These are phyloP conservation scores for Apostasia ramifera DNA, from an alignment of 106 monocot genomes.

Conservation along the genomic window DNA sequence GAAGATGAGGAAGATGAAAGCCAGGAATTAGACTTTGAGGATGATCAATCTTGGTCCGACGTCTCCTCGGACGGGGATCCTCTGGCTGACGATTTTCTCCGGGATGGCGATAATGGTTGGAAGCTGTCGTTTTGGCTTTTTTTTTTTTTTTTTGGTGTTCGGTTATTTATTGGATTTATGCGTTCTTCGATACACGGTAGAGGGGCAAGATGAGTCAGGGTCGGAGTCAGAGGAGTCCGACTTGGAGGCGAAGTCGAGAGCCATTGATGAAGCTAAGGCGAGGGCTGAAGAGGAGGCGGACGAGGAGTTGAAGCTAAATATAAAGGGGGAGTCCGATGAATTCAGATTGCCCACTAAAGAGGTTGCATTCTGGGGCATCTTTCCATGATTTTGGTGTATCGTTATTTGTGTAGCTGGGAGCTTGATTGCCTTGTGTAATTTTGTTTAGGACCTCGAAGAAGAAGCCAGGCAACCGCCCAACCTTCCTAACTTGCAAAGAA, in stretches of 20 bases:
- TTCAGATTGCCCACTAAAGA: slow-evolving; percentile 83
- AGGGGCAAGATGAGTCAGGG: slow-evolving; percentile 15
- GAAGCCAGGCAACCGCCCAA: slow-evolving; percentile 67
- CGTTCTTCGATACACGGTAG: slow-evolving; percentile 13
- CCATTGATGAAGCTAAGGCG: slow-evolving; percentile 52
- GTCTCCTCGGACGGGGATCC: slow-evolving; percentile 60
- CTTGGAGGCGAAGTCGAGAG: slow-evolving; percentile 62
- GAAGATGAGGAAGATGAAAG: slow-evolving; percentile 8
- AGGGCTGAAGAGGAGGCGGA: slow-evolving; percentile 58
- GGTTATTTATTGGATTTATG: neutral
- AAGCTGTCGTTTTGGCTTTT: neutral
- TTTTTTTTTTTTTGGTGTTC: neutral
- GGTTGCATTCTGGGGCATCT: slow-evolving; percentile 21
- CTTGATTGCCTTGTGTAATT: neutral
- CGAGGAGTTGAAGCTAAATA: slow-evolving; percentile 63
- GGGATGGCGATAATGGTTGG: slow-evolving; percentile 41
- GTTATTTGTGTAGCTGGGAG: neutral
- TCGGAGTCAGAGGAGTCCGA: slow-evolving; percentile 69
- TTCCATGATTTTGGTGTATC: neutral
- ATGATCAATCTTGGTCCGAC: slow-evolving; percentile 24
- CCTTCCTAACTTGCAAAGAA: slow-evolving; percentile 46
- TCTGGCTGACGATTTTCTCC: slow-evolving; percentile 67
- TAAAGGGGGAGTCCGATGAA: slow-evolving; percentile 82
- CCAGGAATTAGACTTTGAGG: neutral
- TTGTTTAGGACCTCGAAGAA: slow-evolving; percentile 69